Evolutionary conservation across 1,139 yeast genomes (phyloP).

Genomic region (Saccharomycopsis hybrid): DNA sequence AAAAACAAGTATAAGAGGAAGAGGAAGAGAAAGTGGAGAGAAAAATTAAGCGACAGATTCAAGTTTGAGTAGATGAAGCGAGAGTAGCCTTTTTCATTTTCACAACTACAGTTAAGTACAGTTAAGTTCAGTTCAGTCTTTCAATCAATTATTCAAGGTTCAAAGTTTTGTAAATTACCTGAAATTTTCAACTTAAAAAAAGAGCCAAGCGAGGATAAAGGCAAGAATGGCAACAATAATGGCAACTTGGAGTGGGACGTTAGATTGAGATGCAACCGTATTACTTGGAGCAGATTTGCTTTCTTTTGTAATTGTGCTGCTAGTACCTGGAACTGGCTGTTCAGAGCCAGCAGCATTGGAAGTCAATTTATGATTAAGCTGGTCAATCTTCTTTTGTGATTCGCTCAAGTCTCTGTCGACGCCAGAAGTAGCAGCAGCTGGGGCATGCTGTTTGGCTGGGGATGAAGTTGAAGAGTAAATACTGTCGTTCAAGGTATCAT

Average conservation of each 20-base stretch:
- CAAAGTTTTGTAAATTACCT: no score
- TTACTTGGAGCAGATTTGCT: slow-evolving; percentile 16
- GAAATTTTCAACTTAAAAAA: no score
- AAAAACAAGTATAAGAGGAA: no score
- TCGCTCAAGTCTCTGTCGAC: slow-evolving; percentile 33
- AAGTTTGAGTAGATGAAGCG: no score
- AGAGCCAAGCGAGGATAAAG: slow-evolving; percentile 55
- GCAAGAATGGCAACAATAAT: slow-evolving; percentile 49
- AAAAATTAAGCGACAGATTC: no score
- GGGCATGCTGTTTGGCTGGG: slow-evolving; percentile 5
- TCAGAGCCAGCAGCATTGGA: slow-evolving; percentile 24
- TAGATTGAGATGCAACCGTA: slow-evolving; percentile 23
- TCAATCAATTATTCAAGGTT: no score
- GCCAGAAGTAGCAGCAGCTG: slow-evolving; percentile 21
- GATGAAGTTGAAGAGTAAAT: slow-evolving; percentile 9
- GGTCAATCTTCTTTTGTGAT: slow-evolving; percentile 38
- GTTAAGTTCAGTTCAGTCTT: no score
- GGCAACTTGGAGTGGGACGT: slow-evolving; percentile 45
- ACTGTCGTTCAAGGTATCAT: slow-evolving; percentile 20
- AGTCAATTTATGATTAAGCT: slow-evolving; percentile 40
- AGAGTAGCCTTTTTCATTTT: no score
- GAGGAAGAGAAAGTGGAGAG: no score
- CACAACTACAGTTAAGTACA: no score
- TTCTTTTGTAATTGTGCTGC: not conserved
- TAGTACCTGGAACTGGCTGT: slow-evolving; percentile 1